Base-by-base conservation (phyloP, 495 filamentous ascomycete species). In the Paragyromitra xinjiangensis region DNA sequence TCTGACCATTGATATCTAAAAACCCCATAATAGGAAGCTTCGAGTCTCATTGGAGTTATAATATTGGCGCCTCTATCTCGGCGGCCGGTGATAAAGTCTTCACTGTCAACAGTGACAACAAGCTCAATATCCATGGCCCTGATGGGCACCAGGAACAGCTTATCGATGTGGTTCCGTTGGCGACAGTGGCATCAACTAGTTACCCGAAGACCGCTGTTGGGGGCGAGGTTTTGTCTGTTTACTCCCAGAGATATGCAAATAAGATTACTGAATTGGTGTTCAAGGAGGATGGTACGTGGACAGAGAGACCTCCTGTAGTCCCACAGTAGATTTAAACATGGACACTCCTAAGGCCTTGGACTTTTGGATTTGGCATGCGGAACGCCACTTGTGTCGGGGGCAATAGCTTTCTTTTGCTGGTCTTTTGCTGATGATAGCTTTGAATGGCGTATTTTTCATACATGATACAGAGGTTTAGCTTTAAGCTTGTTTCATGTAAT, bases 261-360 rank as follows among this genome's bases (percentile, higher is more conserved):
- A 62, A 4, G 58, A 62, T 62, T 16, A 37, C 12, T 39, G 58
- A 62, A 39, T 19, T 62, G 3, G 58, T 62, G 34, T 62, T 62
- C 24, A 58, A 58, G 24, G 53, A 58, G 26, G 53, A 58, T 58
- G 8, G 8, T 19, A 26, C 53, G 2, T 58, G 53, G 53, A 58
- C 53, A 58, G 24, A 58, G 22, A 51, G 48, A 51, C 3, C 4
- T 19, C 48, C 48, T 51, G 48, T 51, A 51, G 16, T 7, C 6
- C 48, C 48, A 51, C 48, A 19, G 16, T 51, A 51, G 19, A n/a
- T 34, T 34, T 34, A 8, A 6, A 4, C 14, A 2, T 16, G 12
- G n/a, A 50, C 14, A 16, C 16, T 16, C 12, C 45, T 50, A 6
- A 50, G 1, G n/a, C 45, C 48, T 16, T 51, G 16, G 48, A n/a